Percentiles rank a stretch among this genome's conserved stretches.
phyloP scores from a whole-genome alignment of 805 yeast species.

The Candida chilensis region DNA sequence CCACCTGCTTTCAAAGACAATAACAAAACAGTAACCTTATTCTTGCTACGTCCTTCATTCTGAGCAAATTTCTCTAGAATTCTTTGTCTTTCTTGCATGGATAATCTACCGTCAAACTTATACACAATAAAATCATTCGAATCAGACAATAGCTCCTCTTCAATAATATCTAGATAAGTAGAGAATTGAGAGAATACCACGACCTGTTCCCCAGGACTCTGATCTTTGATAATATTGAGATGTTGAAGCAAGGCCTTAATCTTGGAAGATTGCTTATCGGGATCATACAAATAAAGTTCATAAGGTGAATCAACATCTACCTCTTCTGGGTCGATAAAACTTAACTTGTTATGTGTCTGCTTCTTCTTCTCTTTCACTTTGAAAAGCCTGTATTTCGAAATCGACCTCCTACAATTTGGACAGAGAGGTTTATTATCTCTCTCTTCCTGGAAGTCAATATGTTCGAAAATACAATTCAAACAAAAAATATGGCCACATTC shows the following conservation, averaged over 20 bases:
- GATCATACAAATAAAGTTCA: slow-evolving; percentile 31
- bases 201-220: slow-evolving; percentile 58
- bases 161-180: slow-evolving; percentile 67
- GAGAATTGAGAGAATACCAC: slow-evolving; percentile 92
- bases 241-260: slow-evolving; percentile 59
- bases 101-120: slow-evolving; percentile 79
- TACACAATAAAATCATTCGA: slow-evolving; percentile 41
- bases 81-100: slow-evolving; percentile 52
- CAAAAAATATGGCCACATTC: slow-evolving; percentile 83
- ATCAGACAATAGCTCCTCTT: slow-evolving; percentile 40
- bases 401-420: slow-evolving; percentile 62
- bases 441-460: slow-evolving; percentile 57
- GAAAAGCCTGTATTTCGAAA: slow-evolving; percentile 41
- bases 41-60: slow-evolving; percentile 13
- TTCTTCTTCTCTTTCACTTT: slow-evolving; percentile 20
- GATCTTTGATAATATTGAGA: slow-evolving; percentile 41
- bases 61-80: slow-evolving; percentile 48
- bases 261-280: slow-evolving; percentile 59
- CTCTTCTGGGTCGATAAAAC: slow-evolving; percentile 7
- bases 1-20: slow-evolving; percentile 90
- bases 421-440: slow-evolving; percentile 44
- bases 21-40: slow-evolving; percentile 41
- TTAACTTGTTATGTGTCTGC: slow-evolving; percentile 6
- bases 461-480: slow-evolving; percentile 61
- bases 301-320: too few species aligned